phyloP scores from a whole-genome alignment of 768 basidiomycete genomes.

The Boletus sp. region DNA sequence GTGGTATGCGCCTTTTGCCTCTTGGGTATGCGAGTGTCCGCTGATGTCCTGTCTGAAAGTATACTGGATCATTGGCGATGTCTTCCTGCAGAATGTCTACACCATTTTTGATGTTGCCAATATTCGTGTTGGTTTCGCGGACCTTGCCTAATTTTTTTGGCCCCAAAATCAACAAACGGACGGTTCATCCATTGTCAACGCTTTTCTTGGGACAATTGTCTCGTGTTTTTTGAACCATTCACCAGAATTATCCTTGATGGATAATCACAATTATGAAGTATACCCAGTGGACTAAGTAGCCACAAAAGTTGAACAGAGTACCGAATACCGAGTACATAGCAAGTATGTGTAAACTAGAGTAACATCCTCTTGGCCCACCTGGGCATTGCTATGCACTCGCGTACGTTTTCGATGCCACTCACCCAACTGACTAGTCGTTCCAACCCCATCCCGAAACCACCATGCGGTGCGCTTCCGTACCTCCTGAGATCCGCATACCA shows the following conservation, averaged over 20 bases:
- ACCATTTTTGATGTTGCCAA: constrained; percentile 31
- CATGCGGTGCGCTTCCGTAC: constrained; percentile 88
- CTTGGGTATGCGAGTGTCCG: neutral
- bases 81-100: constrained; percentile 35
- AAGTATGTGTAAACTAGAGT: constrained; percentile 35
- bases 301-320: neutral
- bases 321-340: neutral
- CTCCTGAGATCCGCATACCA: constrained; percentile 85
- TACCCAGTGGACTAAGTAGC: neutral
- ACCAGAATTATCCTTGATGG: neutral
- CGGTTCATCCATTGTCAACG: neutral
- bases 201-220: constrained; percentile 1
- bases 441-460: constrained; percentile 95
- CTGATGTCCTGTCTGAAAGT: constrained; percentile 12
- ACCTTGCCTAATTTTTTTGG: constrained; percentile 19
- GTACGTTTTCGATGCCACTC: constrained; percentile 83
- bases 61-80: constrained; percentile 35
- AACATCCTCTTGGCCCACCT: constrained; percentile 82
- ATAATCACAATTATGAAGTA: neutral
- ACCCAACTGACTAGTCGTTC: constrained; percentile 88
- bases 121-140: constrained; percentile 41
- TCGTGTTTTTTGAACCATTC: neutral
- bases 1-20: constrained; percentile 4
- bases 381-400: constrained; percentile 91
- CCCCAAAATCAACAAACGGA: neutral